phyloP scores from a whole-genome alignment of 139 green algal genomes.

The Pleodorina starrii region DNA sequence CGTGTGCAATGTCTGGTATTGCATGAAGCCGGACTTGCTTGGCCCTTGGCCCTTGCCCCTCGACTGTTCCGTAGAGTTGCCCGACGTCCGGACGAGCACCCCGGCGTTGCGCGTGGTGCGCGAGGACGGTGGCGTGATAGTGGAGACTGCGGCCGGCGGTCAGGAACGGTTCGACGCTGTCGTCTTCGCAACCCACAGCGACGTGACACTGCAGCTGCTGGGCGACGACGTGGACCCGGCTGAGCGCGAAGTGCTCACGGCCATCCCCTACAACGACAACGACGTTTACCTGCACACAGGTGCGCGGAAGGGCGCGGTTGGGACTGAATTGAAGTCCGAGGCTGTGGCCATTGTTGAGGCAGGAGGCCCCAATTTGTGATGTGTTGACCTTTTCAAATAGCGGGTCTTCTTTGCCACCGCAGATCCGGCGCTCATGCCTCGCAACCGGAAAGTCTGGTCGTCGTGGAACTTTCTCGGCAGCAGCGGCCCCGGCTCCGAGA shows the following conservation, averaged over 20 bases:
- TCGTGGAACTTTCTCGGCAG: conserved; percentile 93
- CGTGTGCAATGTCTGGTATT: no score
- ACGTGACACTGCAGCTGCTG: conserved; percentile 84
- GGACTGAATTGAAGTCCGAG: background rate
- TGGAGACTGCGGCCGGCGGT: conserved; percentile 57
- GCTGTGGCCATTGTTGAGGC: background rate
- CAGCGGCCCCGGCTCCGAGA: conserved; percentile 34
- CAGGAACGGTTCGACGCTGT: conserved; percentile 82
- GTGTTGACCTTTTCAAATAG: background rate
- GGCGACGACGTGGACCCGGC: conserved; percentile 60
- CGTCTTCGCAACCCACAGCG: conserved; percentile 90
- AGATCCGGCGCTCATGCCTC: conserved; percentile 85
- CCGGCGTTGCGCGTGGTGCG: conserved; percentile 66
- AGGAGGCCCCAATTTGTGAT: background rate
- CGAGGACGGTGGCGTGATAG: background rate
- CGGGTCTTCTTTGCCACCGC: background rate
- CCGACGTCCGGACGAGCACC: conserved; percentile 76
- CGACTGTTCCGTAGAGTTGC: conserved; percentile 70
- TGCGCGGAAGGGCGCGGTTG: background rate
- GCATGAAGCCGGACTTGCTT: no score
- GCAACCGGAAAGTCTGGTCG: conserved; percentile 78
- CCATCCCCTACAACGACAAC: conserved; percentile 89
- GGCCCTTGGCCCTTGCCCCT: no score
- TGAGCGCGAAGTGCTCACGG: conserved; percentile 79
- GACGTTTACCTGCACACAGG: conserved; percentile 91